These are phyloP conservation scores for Globisporangium yorkense DNA, from an alignment of 352 stramenopile genomes.

Conservation along the genomic window DNA sequence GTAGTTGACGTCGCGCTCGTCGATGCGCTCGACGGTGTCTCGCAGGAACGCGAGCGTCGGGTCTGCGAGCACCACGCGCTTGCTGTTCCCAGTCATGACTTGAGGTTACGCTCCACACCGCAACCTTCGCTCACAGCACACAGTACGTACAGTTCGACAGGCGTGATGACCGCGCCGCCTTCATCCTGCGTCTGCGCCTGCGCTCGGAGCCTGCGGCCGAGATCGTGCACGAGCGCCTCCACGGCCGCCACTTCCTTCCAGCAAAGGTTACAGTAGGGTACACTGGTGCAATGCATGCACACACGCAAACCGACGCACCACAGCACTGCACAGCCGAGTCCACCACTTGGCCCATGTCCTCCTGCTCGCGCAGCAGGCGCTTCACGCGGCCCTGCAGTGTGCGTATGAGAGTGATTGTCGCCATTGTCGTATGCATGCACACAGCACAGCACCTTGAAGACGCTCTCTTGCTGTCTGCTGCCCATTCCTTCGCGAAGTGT, in stretches of 20 bases:
- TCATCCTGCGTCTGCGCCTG: not conserved
- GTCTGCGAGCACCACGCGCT: constrained; percentile 40
- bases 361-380: constrained; percentile 53
- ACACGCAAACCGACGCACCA: constrained; percentile 17
- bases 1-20: constrained; percentile 59
- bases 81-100: constrained; percentile 20
- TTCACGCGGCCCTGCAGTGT: constrained; percentile 46
- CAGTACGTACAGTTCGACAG: constrained; percentile 48
- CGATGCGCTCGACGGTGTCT: constrained; percentile 42
- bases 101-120: not conserved
- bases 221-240: constrained; percentile 52
- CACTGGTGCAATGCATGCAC: not conserved
- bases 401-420: not conserved
- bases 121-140: not conserved
- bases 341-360: constrained; percentile 67
- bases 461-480: constrained; percentile 31
- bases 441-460: constrained; percentile 38
- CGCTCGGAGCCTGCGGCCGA: constrained; percentile 36
- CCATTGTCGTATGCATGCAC: not conserved
- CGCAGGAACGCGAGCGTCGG: constrained; percentile 47
- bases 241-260: constrained; percentile 36
- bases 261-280: not conserved
- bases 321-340: constrained; percentile 42
- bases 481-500: constrained; percentile 9
- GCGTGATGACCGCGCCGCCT: constrained; percentile 26